Base-by-base conservation (phyloP, 257 asterid genomes). In the Rauvolfia tetraphylla region DNA sequence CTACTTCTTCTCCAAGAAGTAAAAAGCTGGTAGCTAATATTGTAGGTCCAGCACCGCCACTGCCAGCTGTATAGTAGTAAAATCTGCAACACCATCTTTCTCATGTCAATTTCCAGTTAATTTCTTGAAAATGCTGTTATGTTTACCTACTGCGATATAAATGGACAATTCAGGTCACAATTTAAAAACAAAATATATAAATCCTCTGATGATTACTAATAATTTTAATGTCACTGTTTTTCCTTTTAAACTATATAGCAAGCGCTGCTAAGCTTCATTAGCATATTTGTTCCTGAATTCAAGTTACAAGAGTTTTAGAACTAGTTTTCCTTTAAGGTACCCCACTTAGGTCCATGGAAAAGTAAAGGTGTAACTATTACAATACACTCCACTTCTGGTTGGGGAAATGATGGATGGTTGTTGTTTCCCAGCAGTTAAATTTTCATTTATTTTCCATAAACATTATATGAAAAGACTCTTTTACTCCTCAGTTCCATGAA, bases 1-100 rank as follows among this genome's bases (percentile, higher is more conserved):
- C 81, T 44, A 92, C 99, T 76, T 95, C 96, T 87, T 95, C 97
- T 80, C 98, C 99, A 33, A 95, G 92, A 83, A 95, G 99, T 83
- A 92, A 86, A 81, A 95, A 95, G 78, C 99, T 92, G 68, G 98
- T 92, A 8, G 98, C 85, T 80, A 92, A 83, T 84, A 95, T 95
- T 46, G 97, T 92, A 20, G 98, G 97, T 76, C 99, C 98, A 73
- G 93, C 98, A 77, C 99, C 98, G 75, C 97, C 99, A 13, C 96
- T 87, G 76, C 99, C 99, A 77, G 99, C 99, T 58, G 99, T 92
- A 80, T 90, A 91, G 84, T 95, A 95, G 85, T 86, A 90, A 88
- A 90, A 95, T 87, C 99, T 95, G 85, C 77, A 79, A 77, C 75
- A 79, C 54, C 81, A 80, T 39, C 15, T n/a, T 81, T 41, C 22